Evolutionary conservation across 768 basidiomycete species (phyloP).

Genomic region (Mycena rebaudengoi): DNA sequence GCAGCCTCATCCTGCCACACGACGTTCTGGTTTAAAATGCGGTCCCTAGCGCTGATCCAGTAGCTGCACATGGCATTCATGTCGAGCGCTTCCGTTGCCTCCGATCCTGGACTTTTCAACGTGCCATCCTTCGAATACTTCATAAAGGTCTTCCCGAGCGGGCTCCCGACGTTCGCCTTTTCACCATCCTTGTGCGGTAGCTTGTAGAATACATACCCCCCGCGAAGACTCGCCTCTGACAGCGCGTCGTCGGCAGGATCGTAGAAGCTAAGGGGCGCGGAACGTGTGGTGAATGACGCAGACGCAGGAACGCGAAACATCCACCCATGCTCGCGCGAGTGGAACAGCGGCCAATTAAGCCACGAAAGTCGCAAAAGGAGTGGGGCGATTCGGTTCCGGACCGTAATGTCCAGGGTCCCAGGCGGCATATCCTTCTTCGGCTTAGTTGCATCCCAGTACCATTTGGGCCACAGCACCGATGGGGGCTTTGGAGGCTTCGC

Average conservation of each 20-base stretch:
- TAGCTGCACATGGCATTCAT: slow-evolving; percentile 96
- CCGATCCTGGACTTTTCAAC: slow-evolving; percentile 80
- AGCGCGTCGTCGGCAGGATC: slow-evolving; percentile 70
- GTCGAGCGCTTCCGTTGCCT: slow-evolving; percentile 85
- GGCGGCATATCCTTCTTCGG: slow-evolving; percentile 73
- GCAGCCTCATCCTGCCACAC: slow-evolving; percentile 70
- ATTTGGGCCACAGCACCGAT: slow-evolving; percentile 86
- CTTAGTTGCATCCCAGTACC: slow-evolving; percentile 92
- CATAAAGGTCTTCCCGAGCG: slow-evolving; percentile 89
- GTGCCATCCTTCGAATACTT: slow-evolving; percentile 89
- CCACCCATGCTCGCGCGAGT: slow-evolving; percentile 92
- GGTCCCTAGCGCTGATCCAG: slow-evolving; percentile 95
- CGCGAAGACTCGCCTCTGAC: slow-evolving; percentile 54
- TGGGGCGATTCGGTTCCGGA: slow-evolving; percentile 83
- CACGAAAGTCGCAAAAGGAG: slow-evolving; percentile 88
- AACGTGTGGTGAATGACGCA: slow-evolving; percentile 55
- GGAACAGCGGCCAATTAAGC: slow-evolving; percentile 85
- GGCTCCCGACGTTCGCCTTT: slow-evolving; percentile 93
- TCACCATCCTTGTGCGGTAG: slow-evolving; percentile 97
- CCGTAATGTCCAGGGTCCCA: slow-evolving; percentile 85
- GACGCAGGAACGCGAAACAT: slow-evolving; percentile 77
- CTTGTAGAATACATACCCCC: slow-evolving; percentile 81
- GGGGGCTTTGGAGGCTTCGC: slow-evolving; percentile 50
- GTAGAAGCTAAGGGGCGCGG: slow-evolving; percentile 62
- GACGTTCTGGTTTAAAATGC: slow-evolving; percentile 92